Evolutionary conservation across 1,284 basidiomycete species (phyloP).

Genomic region (Meira nashicola): DNA sequence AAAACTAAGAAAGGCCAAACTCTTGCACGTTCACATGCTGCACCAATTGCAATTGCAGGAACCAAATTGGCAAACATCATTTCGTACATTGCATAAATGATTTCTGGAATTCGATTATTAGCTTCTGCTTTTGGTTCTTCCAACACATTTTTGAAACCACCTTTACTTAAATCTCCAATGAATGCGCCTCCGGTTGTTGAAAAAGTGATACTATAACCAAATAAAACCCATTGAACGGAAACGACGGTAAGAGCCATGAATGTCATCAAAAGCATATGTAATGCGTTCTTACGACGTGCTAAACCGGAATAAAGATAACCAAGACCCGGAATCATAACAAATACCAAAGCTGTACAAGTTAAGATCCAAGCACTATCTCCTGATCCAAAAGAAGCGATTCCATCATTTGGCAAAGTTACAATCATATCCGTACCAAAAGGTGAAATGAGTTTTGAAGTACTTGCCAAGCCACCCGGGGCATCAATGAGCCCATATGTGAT

Average conservation of each 20-base stretch:
- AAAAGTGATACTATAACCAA: constrained; percentile 54
- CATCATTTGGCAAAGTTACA: constrained; percentile 34
- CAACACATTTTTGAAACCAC: constrained; percentile 65
- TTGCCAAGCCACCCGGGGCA: not conserved
- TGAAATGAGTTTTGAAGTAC: not conserved
- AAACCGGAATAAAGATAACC: constrained; percentile 82
- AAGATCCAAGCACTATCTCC: constrained; percentile 58
- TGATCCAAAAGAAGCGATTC: constrained; percentile 28
- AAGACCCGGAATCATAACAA: constrained; percentile 62
- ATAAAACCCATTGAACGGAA: constrained; percentile 61
- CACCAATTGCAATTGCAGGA: constrained; percentile 59
- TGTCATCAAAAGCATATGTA: constrained; percentile 58
- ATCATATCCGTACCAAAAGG: constrained; percentile 39
- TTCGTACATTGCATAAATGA: constrained; percentile 56
- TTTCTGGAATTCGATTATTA: constrained; percentile 58
- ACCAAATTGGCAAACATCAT: constrained; percentile 56
- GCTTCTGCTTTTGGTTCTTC: constrained; percentile 68
- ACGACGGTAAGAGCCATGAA: constrained; percentile 52
- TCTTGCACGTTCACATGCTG: constrained; percentile 79
- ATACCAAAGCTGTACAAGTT: constrained; percentile 72
- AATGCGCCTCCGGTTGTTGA: constrained; percentile 63
- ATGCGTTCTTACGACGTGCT: constrained; percentile 64
- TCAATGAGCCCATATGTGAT: constrained; percentile 12
- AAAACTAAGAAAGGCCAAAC: constrained; percentile 83
- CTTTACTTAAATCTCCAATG: constrained; percentile 68